A percentile compares a stretch with the other conserved stretches of the same genome.
Evolutionary conservation across 345 rosid species (phyloP).

Genomic region (Sonneratia alba): DNA sequence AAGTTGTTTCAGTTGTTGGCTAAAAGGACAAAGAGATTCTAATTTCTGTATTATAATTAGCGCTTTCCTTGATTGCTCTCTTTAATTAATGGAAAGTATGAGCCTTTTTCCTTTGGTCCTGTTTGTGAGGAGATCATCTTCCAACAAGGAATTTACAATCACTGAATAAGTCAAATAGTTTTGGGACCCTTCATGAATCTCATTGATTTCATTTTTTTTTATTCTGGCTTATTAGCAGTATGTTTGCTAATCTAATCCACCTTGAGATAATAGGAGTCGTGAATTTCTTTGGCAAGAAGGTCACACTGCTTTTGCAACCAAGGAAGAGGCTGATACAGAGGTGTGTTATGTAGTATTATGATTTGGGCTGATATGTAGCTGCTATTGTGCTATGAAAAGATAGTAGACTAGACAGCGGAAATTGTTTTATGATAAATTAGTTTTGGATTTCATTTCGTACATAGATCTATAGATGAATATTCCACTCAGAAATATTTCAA

Average conservation of each 20-base stretch:
- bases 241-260: conserved; percentile 1
- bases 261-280: conserved; percentile 62
- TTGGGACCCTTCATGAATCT: neutral
- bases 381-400: neutral
- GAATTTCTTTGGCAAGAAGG: conserved; percentile 99
- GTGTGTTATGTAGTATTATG: conserved; percentile 17
- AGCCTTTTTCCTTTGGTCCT: neutral
- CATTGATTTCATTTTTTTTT: neutral
- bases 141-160: neutral
- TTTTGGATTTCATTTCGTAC: neutral
- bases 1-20: neutral
- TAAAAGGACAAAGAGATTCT: neutral
- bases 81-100: neutral
- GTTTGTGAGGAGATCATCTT: neutral
- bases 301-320: conserved; percentile 87
- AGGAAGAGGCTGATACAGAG: conserved; percentile 86
- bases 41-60: neutral
- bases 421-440: neutral
- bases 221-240: neutral
- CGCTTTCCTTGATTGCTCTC: neutral
- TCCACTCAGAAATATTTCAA: neutral
- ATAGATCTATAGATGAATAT: neutral
- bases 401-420: neutral
- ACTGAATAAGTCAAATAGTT: too few species aligned
- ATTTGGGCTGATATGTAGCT: neutral